phyloP scores from a whole-genome alignment of 2,329 filamentous ascomycete species.

The Hymenoscyphus infarciens region DNA sequence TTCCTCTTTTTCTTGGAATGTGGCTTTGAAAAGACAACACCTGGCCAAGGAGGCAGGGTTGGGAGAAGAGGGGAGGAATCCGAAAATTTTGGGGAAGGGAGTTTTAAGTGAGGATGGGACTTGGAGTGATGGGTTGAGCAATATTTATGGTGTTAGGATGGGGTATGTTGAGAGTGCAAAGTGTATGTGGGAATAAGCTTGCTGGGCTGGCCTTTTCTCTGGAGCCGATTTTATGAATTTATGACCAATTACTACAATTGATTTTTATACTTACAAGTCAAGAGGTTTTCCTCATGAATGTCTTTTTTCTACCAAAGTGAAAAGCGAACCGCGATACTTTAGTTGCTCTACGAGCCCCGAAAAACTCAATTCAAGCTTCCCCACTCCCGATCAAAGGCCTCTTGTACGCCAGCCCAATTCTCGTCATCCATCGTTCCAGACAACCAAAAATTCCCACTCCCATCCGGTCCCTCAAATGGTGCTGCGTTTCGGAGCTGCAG shows the following conservation, averaged over 20 bases:
- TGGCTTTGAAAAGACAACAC: constrained; percentile 38
- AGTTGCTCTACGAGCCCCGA: not conserved
- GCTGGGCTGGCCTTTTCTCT: constrained; percentile 6
- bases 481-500: constrained; percentile 17
- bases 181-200: constrained; percentile 24
- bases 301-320: too few species aligned
- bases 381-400: constrained; percentile 4
- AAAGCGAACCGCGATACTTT: too few species aligned
- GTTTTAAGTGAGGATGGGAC: constrained; percentile 15
- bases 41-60: constrained; percentile 8
- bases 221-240: not conserved
- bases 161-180: constrained; percentile 24
- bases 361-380: not conserved
- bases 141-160: constrained; percentile 24
- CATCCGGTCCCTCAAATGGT: constrained; percentile 35
- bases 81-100: not conserved
- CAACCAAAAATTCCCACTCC: constrained; percentile 35
- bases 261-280: not conserved
- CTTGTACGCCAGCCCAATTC: constrained; percentile 27
- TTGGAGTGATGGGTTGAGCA: constrained; percentile 25
- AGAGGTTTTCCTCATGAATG: too few species aligned
- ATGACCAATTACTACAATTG: not conserved
- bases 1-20: constrained; percentile 46
- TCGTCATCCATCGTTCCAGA: constrained; percentile 21
- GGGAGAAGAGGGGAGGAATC: not conserved